These are phyloP conservation scores for Populus davidiana DNA, from an alignment of 345 rosid genomes.

Conservation along the genomic window DNA sequence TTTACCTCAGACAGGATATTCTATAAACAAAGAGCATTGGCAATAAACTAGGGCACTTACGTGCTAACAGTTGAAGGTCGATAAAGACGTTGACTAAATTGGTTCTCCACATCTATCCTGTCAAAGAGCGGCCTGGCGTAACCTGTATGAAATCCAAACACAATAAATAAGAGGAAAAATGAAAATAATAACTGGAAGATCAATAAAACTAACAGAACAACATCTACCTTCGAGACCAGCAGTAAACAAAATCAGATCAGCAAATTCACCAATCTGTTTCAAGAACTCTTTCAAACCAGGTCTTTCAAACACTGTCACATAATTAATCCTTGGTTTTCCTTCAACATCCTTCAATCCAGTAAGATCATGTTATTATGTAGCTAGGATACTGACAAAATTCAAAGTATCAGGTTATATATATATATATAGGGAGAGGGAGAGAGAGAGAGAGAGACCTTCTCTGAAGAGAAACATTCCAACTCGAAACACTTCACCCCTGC, in stretches of 20 bases:
- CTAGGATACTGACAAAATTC: background rate
- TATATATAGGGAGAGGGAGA: too few relatives aligned
- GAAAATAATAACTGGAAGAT: background rate
- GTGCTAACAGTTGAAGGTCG: conserved; percentile 23
- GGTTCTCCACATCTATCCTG: conserved; percentile 65
- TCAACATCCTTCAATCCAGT: conserved; percentile 55
- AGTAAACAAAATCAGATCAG: conserved; percentile 83
- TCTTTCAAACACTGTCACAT: conserved; percentile 89
- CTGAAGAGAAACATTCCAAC: conserved; percentile 20
- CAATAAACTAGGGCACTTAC: background rate
- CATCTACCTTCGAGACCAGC: conserved; percentile 89
- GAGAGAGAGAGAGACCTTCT: conserved; percentile 6
- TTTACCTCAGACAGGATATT: background rate
- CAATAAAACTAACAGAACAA: conserved; percentile 10
- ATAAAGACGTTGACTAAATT: conserved; percentile 14
- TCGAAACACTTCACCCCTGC: conserved; percentile 32
- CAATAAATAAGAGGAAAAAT: background rate
- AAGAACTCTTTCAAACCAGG: conserved; percentile 88
- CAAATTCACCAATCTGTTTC: conserved; percentile 62
- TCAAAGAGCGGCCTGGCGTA: conserved; percentile 97
- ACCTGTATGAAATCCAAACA: conserved; percentile 43
- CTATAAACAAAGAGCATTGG: background rate
- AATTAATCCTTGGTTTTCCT: conserved; percentile 70
- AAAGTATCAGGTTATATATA: background rate
- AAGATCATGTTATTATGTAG: background rate